Percentiles rank a stretch among this genome's conserved stretches.
These are phyloP conservation scores for Chrysanthemum makinoi DNA, from an alignment of 129 eudicot species.

Conservation along the genomic window DNA sequence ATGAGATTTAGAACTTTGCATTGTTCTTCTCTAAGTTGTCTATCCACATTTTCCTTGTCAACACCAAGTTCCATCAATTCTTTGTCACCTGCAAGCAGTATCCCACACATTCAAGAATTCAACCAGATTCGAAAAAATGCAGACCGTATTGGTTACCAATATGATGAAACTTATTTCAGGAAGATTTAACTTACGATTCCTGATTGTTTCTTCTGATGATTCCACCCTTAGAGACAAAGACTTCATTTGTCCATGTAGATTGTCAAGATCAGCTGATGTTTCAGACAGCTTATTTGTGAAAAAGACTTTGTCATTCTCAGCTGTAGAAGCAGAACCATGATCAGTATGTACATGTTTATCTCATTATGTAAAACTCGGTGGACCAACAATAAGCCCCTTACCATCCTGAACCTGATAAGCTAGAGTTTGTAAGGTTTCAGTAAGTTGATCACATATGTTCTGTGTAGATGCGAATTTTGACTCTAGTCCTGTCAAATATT, in stretches of 20 bases:
- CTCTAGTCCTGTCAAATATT: constrained; percentile 90
- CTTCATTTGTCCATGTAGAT: constrained; percentile 61
- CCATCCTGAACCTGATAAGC: constrained; percentile 87
- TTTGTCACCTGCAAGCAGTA: constrained; percentile 61
- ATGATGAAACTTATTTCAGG: not conserved
- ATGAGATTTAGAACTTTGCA: constrained; percentile 42
- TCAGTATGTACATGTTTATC: constrained; percentile 16
- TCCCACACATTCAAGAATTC: constrained; percentile 17
- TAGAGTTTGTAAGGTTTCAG: constrained; percentile 69
- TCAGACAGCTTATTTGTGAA: constrained; percentile 60
- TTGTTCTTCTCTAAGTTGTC: constrained; percentile 46
- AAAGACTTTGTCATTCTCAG: constrained; percentile 71
- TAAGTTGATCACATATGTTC: constrained; percentile 81
- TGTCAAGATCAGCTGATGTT: constrained; percentile 65
- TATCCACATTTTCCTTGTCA: constrained; percentile 61
- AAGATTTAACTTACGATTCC: constrained; percentile 48
- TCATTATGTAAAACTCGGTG: constrained; percentile 16
- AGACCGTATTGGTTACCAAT: not conserved
- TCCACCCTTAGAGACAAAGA: constrained; percentile 66
- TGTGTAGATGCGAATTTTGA: constrained; percentile 85
- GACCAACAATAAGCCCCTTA: constrained; percentile 27
- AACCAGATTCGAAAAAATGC: constrained; percentile 5
- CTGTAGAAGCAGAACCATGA: constrained; percentile 40
- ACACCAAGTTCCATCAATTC: constrained; percentile 60
- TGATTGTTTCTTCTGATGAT: constrained; percentile 65